A percentile compares a stretch with the other conserved stretches of the same genome.
Evolutionary conservation across 495 filamentous ascomycete genomes (phyloP).

Genomic region (Neurospora sublineolata): DNA sequence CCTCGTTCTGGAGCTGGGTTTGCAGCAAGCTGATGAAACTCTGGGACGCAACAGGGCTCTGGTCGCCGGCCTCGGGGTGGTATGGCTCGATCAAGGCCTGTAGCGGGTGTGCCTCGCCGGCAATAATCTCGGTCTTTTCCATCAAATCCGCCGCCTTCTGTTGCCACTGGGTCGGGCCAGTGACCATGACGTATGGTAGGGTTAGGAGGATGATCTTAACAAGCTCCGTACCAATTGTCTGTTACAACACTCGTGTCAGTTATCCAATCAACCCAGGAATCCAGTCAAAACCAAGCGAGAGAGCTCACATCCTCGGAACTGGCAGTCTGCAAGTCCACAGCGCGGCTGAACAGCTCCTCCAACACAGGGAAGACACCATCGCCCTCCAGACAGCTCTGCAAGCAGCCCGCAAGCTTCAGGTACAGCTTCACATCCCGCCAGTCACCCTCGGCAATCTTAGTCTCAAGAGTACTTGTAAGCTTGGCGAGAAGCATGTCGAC

Average conservation of each 20-base stretch:
- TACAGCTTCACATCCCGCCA: slow-evolving; percentile 90
- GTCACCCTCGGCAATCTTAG: slow-evolving; percentile 52
- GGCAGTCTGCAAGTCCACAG: slow-evolving; percentile 79
- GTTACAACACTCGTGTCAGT: slow-evolving; percentile 8
- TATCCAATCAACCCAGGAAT: not conserved
- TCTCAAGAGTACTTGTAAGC: slow-evolving; percentile 45
- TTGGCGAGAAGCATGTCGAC: slow-evolving; percentile 54
- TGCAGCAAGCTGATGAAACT: slow-evolving; percentile 80
- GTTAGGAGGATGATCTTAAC: slow-evolving; percentile 92
- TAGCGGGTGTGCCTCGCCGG: slow-evolving; percentile 67
- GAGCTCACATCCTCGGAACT: slow-evolving; percentile 75
- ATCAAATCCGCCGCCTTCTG: slow-evolving; percentile 65
- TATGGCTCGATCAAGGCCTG: slow-evolving; percentile 80
- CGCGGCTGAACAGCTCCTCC: slow-evolving; percentile 72
- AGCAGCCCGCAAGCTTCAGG: slow-evolving; percentile 71
- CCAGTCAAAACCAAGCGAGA: not conserved
- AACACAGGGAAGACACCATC: slow-evolving; percentile 79
- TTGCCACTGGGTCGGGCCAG: slow-evolving; percentile 50
- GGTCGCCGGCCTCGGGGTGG: slow-evolving; percentile 38
- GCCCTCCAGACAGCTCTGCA: slow-evolving; percentile 68
- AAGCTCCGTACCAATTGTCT: slow-evolving; percentile 75
- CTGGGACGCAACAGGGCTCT: slow-evolving; percentile 26
- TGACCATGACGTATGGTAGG: slow-evolving; percentile 79
- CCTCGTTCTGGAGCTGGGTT: slow-evolving; percentile 66
- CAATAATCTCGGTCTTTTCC: slow-evolving; percentile 86